Percentiles rank a stretch among this genome's conserved stretches.
Evolutionary conservation across 73 alveolate species (phyloP).

Genomic region (Uronychia setigera): DNA sequence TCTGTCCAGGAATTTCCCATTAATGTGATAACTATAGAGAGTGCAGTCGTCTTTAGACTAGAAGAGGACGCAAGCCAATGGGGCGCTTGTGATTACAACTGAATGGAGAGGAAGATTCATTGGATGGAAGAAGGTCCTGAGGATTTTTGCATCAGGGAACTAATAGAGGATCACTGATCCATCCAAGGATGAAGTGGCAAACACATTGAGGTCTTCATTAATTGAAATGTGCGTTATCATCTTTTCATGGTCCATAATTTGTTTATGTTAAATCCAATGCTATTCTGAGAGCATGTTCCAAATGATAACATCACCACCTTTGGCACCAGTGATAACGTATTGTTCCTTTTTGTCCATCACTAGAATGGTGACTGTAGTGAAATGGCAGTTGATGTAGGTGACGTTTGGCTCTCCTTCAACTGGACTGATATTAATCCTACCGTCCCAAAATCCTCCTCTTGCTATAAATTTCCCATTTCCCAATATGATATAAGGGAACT

Average conservation of each 20-base stretch:
- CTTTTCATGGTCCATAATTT: conserved; percentile 54
- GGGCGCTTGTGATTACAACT: conserved; percentile 60
- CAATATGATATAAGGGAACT: conserved; percentile 63
- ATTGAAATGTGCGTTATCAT: conserved; percentile 33
- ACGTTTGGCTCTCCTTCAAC: conserved; percentile 39
- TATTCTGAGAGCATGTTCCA: conserved; percentile 42
- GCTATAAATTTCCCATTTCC: conserved; percentile 60
- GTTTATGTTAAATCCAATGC: conserved; percentile 29
- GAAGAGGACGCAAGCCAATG: conserved; percentile 72
- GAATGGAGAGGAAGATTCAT: conserved; percentile 61
- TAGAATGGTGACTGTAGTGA: conserved; percentile 53
- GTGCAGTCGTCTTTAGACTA: conserved; percentile 64
- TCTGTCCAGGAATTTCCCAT: conserved; percentile 67
- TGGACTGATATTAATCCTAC: conserved; percentile 60
- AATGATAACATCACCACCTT: conserved; percentile 52
- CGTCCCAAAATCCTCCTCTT: conserved; percentile 90
- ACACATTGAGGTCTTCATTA: conserved; percentile 34
- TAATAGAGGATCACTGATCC: conserved; percentile 11
- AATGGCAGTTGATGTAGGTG: conserved; percentile 34
- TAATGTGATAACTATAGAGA: conserved; percentile 67
- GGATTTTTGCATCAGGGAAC: conserved; percentile 16
- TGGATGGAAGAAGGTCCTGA: conserved; percentile 73
- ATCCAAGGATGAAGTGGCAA: conserved; percentile 13
- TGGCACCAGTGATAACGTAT: conserved; percentile 42
- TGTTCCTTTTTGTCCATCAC: conserved; percentile 25